Percentiles rank a stretch among this genome's conserved stretches.
Evolutionary conservation across 352 stramenopile genomes (phyloP).

Genomic region (Thraustochytrium striatum): DNA sequence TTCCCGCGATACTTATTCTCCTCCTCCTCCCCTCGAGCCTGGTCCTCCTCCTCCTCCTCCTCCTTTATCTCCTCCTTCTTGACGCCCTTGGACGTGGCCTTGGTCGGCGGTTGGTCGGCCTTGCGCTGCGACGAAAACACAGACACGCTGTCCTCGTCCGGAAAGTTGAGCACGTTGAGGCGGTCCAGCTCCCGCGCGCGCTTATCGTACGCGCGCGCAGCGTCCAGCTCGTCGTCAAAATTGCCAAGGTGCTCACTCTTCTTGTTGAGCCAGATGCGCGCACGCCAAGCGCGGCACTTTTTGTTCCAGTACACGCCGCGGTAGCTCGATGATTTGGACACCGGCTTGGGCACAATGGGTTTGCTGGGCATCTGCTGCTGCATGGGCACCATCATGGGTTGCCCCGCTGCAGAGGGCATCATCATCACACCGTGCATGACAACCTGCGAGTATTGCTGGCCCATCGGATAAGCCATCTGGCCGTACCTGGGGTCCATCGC

Average conservation of each 20-base stretch:
- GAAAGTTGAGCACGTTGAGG: conserved; percentile 27
- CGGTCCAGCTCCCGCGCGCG: conserved; percentile 20
- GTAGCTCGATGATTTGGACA: not conserved
- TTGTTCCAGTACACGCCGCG: conserved; percentile 49
- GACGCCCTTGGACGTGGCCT: no score
- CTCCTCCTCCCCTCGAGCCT: no score
- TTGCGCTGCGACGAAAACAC: no score
- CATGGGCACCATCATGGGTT: not conserved
- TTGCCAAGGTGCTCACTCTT: conserved; percentile 42
- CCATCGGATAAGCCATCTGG: no score
- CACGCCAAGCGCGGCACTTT: conserved; percentile 35
- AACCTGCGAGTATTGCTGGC: not conserved
- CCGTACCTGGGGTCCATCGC: no score
- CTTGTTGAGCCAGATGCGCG: not conserved
- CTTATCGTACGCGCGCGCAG: conserved; percentile 32
- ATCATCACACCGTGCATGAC: no score
- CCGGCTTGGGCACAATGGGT: not conserved
- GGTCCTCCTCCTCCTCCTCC: no score
- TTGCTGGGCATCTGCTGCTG: not conserved
- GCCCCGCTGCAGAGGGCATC: no score
- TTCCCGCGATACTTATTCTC: no score
- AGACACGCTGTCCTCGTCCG: no score
- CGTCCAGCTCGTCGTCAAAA: conserved; percentile 41
- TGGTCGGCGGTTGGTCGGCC: no score
- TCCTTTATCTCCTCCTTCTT: no score